Evolutionary conservation across 2,329 filamentous ascomycete genomes (phyloP).

Genomic region (Aspergillus ochraceoroseus): DNA sequence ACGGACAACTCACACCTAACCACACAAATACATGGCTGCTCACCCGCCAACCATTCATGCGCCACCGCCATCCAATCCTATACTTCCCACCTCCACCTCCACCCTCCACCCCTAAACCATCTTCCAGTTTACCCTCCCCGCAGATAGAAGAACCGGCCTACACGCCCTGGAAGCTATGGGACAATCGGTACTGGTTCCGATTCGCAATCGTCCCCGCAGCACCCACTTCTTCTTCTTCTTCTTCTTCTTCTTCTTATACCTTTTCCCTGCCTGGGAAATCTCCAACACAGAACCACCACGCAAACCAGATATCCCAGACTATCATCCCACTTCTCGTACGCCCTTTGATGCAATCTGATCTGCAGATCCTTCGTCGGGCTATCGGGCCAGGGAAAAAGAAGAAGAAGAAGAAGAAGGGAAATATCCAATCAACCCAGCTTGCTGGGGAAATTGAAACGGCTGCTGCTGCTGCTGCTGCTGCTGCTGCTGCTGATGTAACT

Average conservation of each 20-base stretch:
- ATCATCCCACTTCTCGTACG: conserved; percentile 37
- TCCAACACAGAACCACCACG: not conserved
- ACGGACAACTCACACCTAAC: too few species aligned
- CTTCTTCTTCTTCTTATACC: not conserved
- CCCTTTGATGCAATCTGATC: conserved; percentile 34
- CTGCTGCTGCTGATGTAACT: too few species aligned
- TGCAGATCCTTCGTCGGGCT: conserved; percentile 18
- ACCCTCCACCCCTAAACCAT: not conserved
- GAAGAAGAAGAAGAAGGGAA: not conserved
- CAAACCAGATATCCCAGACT: not conserved
- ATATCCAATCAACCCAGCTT: not conserved
- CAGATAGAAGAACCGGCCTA: not conserved
- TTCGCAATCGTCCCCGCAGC: conserved; percentile 33
- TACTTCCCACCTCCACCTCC: not conserved
- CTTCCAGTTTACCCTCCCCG: too few species aligned
- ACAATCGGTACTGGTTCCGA: conserved; percentile 54
- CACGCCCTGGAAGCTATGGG: conserved; percentile 46
- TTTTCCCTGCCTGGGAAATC: too few species aligned
- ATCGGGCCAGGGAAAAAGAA: not conserved
- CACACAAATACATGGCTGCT: conserved; percentile 36
- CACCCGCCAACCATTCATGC: conserved; percentile 37
- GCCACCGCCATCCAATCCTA: conserved; percentile 23
- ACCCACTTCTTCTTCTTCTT: not conserved
- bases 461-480: too few species aligned
- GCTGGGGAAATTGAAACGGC: too few species aligned